These are phyloP conservation scores for Diophrys appendiculata DNA, from an alignment of 73 alveolate genomes.

Conservation along the genomic window DNA sequence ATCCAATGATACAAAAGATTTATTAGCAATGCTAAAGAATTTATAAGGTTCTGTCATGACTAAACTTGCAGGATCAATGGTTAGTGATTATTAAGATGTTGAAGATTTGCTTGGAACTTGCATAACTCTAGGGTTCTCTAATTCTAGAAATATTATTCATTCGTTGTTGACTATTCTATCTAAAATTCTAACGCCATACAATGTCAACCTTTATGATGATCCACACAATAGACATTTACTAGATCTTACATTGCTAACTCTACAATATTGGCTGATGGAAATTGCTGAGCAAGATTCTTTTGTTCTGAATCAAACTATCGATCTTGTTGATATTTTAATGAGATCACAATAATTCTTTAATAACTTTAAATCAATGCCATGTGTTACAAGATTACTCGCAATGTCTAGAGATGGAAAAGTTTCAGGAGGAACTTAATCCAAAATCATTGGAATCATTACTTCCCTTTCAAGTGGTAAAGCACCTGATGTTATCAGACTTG, in stretches of 20 bases:
- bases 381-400: conserved; percentile 46
- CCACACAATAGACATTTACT: conserved; percentile 44
- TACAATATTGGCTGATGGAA: conserved; percentile 80
- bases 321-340: conserved; percentile 66
- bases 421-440: conserved; percentile 48
- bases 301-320: conserved; percentile 69
- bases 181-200: conserved; percentile 30
- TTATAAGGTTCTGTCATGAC: conserved; percentile 69
- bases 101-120: conserved; percentile 46
- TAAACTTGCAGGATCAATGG: conserved; percentile 66
- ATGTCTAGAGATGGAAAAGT: conserved; percentile 45
- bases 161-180: conserved; percentile 45
- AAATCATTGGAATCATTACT: conserved; percentile 59
- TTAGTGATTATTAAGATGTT: conserved; percentile 19
- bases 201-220: conserved; percentile 57
- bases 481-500: neutral
- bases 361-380: conserved; percentile 38
- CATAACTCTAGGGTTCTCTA: conserved; percentile 78
- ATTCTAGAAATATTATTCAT: conserved; percentile 46
- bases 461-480: conserved; percentile 16
- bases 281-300: conserved; percentile 70
- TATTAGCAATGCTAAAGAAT: conserved; percentile 70
- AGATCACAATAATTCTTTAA: conserved; percentile 38
- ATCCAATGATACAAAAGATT: conserved; percentile 69
- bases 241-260: conserved; percentile 37